Base-by-base conservation (phyloP, 2,329 filamentous ascomycete genomes). In the Coniosporium tulheliwenetii region DNA sequence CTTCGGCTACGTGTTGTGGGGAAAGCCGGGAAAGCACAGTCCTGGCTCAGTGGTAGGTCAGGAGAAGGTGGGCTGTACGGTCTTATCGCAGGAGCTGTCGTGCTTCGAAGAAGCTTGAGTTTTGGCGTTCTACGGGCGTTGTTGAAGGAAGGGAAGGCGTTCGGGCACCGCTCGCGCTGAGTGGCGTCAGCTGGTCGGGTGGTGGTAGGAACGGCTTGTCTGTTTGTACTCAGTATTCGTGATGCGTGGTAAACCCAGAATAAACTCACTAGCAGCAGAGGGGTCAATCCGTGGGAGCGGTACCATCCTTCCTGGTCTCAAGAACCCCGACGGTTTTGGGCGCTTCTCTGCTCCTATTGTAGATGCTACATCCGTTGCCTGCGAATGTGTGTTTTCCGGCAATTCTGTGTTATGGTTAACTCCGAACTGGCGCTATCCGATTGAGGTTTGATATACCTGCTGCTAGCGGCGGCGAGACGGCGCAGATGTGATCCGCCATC, bases 401-500 rank as follows among this genome's bases (percentile, higher is more conserved):
- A 33, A 8, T 8, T 13, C 10, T 33, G 10, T 13, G 3, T 13
- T 33, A 12, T 33, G 32, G 32, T 33, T 4, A 26, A 7, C 19
- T 26, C 19, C 19, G 32, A 12, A 8, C 5, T 33, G 10, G 10
- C 3, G 8, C 10, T 33, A 8, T 13, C 3, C 32, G 32, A 33
- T 3, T 13, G 32, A 12, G 32, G 32, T 8, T 33, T 33, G 32
- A 5, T 33, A 33, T 10, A 33, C 19, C 19, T 26, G 19, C 19
- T 26, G 19, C 19, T 26, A 7, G 19, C 19, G 19, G 19, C 4
- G 19, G 7, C 19, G 19, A 26, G 19, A 26, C 43, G 34, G 57
- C 57, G 58, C 85, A 93, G 44, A 81, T 56, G 64, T 93, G 85
- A 42, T 91, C 84, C 45, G 82, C 84, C 81, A 93, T 86, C 56